Evolutionary conservation across 2,329 filamentous ascomycete species (phyloP).

Genomic region (Metarhizium album): DNA sequence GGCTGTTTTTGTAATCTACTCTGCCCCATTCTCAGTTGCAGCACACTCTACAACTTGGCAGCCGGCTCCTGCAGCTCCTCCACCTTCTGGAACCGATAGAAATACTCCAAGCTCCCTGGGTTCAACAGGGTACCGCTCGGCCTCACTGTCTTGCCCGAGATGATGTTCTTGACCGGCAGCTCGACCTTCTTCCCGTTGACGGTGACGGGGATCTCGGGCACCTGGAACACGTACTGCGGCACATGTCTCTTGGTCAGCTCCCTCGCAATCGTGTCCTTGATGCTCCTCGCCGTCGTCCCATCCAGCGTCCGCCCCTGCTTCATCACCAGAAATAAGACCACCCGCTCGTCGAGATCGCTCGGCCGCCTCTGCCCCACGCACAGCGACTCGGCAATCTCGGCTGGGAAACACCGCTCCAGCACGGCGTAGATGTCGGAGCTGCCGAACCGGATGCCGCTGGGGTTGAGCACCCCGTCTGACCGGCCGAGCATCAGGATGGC

Average conservation of each 20-base stretch:
- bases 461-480: constrained; percentile 72
- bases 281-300: constrained; percentile 38
- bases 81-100: constrained; percentile 55
- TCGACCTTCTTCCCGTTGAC: constrained; percentile 83
- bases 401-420: constrained; percentile 53
- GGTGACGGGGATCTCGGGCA: constrained; percentile 70
- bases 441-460: constrained; percentile 68
- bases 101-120: constrained; percentile 63
- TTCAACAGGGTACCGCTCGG: constrained; percentile 69
- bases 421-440: constrained; percentile 72
- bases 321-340: constrained; percentile 47
- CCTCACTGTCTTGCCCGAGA: constrained; percentile 63
- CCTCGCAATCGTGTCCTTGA: constrained; percentile 54
- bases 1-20: not conserved
- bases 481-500: constrained; percentile 57
- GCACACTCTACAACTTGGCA: constrained; percentile 19
- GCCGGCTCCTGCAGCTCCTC: constrained; percentile 19
- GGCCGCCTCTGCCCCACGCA: constrained; percentile 69
- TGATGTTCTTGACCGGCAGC: constrained; percentile 73
- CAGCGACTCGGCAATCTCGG: constrained; percentile 57
- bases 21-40: no score
- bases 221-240: constrained; percentile 69
- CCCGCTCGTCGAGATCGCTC: constrained; percentile 39
- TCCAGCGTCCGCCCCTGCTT: constrained; percentile 45
- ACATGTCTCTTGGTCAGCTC: constrained; percentile 66